Evolutionary conservation across 139 green algal genomes (phyloP), one percentile per base, ranked within the genome.

Genomic region (Chlamydomonas asymmetrica): DNA sequence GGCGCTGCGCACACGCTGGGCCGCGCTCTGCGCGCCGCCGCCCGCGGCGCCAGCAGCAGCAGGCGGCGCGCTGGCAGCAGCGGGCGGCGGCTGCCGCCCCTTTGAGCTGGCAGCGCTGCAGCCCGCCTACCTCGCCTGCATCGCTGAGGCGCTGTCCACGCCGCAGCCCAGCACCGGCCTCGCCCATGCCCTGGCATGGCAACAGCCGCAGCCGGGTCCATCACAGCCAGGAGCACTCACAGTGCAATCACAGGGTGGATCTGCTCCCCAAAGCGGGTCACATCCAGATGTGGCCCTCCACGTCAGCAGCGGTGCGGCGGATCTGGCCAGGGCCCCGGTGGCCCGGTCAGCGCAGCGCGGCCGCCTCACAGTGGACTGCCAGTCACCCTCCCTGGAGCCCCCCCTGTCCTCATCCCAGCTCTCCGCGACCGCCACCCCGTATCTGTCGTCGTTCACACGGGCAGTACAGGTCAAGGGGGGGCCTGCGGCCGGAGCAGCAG

Each of bases 141-240:
- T 91, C 9, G 87, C 87, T 3, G 85, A 89, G 29, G 82, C 71
- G 4, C 67, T 92, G 31, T 68, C 64, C 34, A 83, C 79, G n/a
- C 84, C 85, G 73, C 76, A 87, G 60, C 72, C 82, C 4, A 32
- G 63, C 40, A 20, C 67, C 0, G 73, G 71, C 27, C 65, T 90
- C 8, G 52, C 57, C 16, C 38, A 35, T 3, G 76, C 73, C 52
- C 73, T 84, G 20, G 50, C 4, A 52, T 49, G 69, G 34, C 75
- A 71, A 34, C 69, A 80, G 41, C 61, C 43, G 66, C 74, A 72
- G 45, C 56, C 59, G 66, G 54, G n/a, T 9, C 49, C 54, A 43
- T 1, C 10, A 18, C 45, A 23, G 20, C 38, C 4, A 32, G 9
- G n/a, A n/a, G n/a, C n/a, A n/a, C n/a, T n/a, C n/a, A n/a, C n/a